Base-by-base conservation (phyloP, 1,139 yeast genomes). In the Taphrina communis region DNA sequence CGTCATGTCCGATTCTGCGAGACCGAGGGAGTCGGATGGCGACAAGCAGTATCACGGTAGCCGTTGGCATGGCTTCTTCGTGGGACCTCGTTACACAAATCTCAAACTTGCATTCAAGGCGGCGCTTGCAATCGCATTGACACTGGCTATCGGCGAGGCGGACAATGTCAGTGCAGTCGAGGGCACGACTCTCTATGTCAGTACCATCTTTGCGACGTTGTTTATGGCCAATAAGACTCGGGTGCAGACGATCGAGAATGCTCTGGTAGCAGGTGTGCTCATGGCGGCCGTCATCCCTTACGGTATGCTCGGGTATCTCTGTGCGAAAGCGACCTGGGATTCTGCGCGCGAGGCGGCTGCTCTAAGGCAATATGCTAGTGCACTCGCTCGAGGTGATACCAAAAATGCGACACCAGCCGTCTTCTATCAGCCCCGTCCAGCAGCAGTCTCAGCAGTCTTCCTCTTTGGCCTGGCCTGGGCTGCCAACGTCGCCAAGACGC, bases 401-500 rank as follows among this genome's bases (percentile, higher is more conserved):
- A 19, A 19, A 19, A 25, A 36, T 9, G 55, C 55, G 11, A 31
- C 61, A 5, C 60, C 61, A 19, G 61, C 42, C 9, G 42, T 55
- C 36, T 63, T 63, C 17, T 63, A 63, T 25, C 67, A 63, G 38
- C 60, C 53, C 19, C 39, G 38, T 14, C 44, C 68, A 12, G 68
- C 68, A 1, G 68, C 68, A 6, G 63, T 65, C 57, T 36, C 58
- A 3, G 68, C 63, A 5, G 63, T 58, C 52, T 65, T 65, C 19
- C 58, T 65, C 21, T 65, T 65, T 31, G 41, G 48, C 9, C 51
- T 41, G 7, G 63, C 68, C n/a, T 65, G 63, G 63, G 35, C 50
- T 25, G 58, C 58, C 19, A 65, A 65, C 36, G 63, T 65, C 4
- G 50, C 53, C 51, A 65, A 65, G 52, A 57, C 57, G 8, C 42